A percentile compares a stretch with the other conserved stretches of the same genome.
These are phyloP conservation scores for Nemania sp. DNA, from an alignment of 2,329 filamentous ascomycete species.

Conservation along the genomic window DNA sequence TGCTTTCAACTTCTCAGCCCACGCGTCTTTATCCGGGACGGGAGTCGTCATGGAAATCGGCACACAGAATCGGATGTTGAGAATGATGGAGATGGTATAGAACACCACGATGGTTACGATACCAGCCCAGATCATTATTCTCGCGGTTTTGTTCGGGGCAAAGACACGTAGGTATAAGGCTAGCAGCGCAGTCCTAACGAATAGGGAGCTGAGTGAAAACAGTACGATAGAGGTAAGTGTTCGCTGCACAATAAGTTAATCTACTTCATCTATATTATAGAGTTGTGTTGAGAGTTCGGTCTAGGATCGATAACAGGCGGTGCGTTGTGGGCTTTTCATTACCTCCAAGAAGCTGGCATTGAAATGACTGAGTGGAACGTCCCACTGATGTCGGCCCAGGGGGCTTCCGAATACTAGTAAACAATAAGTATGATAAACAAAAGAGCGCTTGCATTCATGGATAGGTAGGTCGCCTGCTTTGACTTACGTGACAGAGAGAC, in stretches of 20 bases:
- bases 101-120: slow-evolving; percentile 25
- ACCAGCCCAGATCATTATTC: slow-evolving; percentile 26
- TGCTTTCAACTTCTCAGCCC: slow-evolving; percentile 19
- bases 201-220: slow-evolving; percentile 23
- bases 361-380: slow-evolving; percentile 26
- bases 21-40: slow-evolving; percentile 11
- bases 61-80: slow-evolving; percentile 24
- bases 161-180: slow-evolving; percentile 32
- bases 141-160: slow-evolving; percentile 18
- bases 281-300: too few species aligned
- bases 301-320: too few species aligned
- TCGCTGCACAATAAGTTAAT: slow-evolving; percentile 11
- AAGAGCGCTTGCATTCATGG: neutral
- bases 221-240: slow-evolving; percentile 24
- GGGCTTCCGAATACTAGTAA: slow-evolving; percentile 25
- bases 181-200: slow-evolving; percentile 31
- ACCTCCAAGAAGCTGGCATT: slow-evolving; percentile 23
- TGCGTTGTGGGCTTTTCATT: too few species aligned
- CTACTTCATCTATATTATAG: too few species aligned
- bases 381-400: slow-evolving; percentile 32
- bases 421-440: slow-evolving; percentile 3
- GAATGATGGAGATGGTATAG: slow-evolving; percentile 23
- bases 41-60: slow-evolving; percentile 17
- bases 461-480: neutral
- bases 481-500: slow-evolving; percentile 23